A percentile compares a stretch with the other conserved stretches of the same genome.
phyloP scores from a whole-genome alignment of 768 basidiomycete genomes.

The Pleurotus platypus region DNA sequence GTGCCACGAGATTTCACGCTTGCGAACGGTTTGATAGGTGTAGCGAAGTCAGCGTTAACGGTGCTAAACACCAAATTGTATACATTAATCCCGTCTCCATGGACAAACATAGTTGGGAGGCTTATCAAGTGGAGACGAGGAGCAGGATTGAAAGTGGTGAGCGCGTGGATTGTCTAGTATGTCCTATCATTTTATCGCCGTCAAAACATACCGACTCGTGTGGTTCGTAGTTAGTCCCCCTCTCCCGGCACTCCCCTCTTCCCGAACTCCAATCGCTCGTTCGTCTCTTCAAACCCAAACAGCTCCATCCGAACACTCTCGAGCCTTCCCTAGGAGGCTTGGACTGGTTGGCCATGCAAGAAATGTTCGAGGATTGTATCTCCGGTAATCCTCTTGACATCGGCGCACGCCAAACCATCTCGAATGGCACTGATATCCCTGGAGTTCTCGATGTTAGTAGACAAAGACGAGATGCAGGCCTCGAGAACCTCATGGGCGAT shows the following conservation, averaged over 20 bases:
- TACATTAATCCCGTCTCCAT: constrained; percentile 85
- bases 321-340: constrained; percentile 45
- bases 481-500: constrained; percentile 67
- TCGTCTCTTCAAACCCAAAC: constrained; percentile 71
- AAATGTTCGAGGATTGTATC: constrained; percentile 64
- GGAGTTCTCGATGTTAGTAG: neutral
- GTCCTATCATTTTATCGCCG: constrained; percentile 11
- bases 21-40: constrained; percentile 86
- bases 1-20: constrained; percentile 82
- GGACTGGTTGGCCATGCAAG: constrained; percentile 73
- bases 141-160: constrained; percentile 35
- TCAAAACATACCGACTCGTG: neutral
- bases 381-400: constrained; percentile 9
- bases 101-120: constrained; percentile 46
- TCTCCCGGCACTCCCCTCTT: constrained; percentile 84
- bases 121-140: constrained; percentile 38
- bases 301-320: constrained; percentile 79
- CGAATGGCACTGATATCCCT: neutral
- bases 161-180: constrained; percentile 61
- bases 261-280: constrained; percentile 85
- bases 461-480: constrained; percentile 39
- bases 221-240: constrained; percentile 62
- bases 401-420: neutral
- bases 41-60: constrained; percentile 46
- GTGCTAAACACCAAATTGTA: constrained; percentile 52